Evolutionary conservation across 148 eudicot genomes (phyloP).

Genomic region (Rhododendron henanense): DNA sequence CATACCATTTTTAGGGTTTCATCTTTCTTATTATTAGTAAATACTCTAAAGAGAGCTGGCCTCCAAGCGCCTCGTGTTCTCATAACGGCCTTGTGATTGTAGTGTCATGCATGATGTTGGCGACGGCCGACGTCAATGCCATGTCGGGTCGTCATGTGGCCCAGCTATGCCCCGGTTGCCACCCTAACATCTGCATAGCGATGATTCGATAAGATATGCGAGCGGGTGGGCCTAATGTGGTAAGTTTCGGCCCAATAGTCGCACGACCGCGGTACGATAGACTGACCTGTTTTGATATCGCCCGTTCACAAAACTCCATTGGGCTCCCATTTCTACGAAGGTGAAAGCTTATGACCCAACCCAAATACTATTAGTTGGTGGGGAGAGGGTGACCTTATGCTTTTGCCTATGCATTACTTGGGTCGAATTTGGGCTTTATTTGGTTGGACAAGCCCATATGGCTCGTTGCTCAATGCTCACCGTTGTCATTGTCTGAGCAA

Average conservation of each 20-base stretch:
- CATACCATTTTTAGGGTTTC: background rate
- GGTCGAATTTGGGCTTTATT: background rate
- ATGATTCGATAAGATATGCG: background rate
- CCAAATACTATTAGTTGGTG: background rate
- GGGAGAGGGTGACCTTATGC: background rate
- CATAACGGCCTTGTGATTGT: background rate
- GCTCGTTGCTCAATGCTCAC: background rate
- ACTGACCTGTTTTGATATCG: background rate
- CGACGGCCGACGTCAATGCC: background rate
- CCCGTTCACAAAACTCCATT: background rate
- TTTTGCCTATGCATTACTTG: background rate
- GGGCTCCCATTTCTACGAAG: background rate
- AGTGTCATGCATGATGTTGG: background rate
- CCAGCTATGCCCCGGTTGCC: no score
- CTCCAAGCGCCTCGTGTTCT: background rate
- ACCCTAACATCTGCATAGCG: no score
- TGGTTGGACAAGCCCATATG: background rate
- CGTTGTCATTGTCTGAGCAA: background rate
- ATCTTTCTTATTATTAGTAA: background rate
- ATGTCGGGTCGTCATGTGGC: no score
- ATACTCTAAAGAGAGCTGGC: background rate
- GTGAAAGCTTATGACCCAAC: background rate
- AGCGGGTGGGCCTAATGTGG: background rate
- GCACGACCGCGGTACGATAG: background rate
- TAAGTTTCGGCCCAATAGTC: background rate